Conservation (phyloP, 2,329 filamentous ascomycete genomes). For the Allantophomopsis cytisporea region DNA sequence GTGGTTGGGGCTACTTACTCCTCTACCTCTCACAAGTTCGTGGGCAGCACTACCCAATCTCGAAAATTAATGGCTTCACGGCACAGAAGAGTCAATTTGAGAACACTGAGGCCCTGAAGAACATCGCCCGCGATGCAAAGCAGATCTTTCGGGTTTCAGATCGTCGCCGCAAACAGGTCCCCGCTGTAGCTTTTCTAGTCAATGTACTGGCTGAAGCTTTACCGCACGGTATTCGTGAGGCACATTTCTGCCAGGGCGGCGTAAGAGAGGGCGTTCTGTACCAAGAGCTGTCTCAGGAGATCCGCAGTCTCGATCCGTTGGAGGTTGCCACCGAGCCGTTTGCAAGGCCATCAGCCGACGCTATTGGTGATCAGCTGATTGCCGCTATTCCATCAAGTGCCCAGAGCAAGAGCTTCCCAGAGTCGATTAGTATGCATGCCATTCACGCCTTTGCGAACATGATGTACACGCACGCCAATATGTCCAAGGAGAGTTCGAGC, state of each 20-base stretch:
- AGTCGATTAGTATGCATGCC: slow-evolving; percentile 28
- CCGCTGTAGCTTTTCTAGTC: slow-evolving; percentile 53
- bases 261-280: slow-evolving; percentile 56
- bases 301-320: slow-evolving; percentile 40
- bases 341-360: slow-evolving; percentile 29
- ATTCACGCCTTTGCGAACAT: slow-evolving; percentile 44
- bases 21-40: slow-evolving; percentile 40
- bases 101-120: slow-evolving; percentile 15
- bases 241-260: slow-evolving; percentile 59
- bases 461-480: slow-evolving; percentile 35
- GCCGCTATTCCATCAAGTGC: slow-evolving; percentile 26
- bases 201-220: slow-evolving; percentile 46
- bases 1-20: slow-evolving; percentile 59
- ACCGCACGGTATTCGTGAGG: slow-evolving; percentile 40
- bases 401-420: slow-evolving; percentile 17
- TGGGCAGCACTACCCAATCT: slow-evolving; percentile 51
- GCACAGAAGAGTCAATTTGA: slow-evolving; percentile 8
- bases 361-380: slow-evolving; percentile 32
- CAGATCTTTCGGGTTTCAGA: slow-evolving; percentile 48
- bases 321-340: slow-evolving; percentile 42
- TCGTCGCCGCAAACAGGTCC: slow-evolving; percentile 49
- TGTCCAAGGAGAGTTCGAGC: slow-evolving; percentile 38
- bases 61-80: slow-evolving; percentile 53
- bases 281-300: slow-evolving; percentile 28
- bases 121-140: slow-evolving; percentile 20